These are phyloP conservation scores for Hermanozyma aechmeae DNA, from an alignment of 805 yeast species.

Conservation along the genomic window DNA sequence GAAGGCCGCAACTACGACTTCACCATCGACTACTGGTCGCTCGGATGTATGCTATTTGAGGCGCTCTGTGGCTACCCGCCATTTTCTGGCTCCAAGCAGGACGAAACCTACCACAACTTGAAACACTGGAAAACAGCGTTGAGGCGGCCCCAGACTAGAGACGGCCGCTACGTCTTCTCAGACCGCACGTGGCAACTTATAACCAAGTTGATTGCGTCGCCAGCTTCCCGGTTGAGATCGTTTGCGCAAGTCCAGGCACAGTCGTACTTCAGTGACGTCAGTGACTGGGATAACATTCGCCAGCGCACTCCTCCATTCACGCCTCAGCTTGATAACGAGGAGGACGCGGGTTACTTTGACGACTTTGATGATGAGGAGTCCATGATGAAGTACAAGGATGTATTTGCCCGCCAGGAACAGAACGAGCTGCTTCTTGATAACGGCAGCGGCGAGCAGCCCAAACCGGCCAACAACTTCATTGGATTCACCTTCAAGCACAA, in stretches of 20 bases:
- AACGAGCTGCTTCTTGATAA: conserved; percentile 69
- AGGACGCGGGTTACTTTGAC: conserved; percentile 98
- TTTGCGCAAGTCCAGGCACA: conserved; percentile 75
- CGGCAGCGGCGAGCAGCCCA: conserved; percentile 38
- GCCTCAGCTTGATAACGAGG: conserved; percentile 93
- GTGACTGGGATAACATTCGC: conserved; percentile 63
- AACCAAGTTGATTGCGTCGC: conserved; percentile 70
- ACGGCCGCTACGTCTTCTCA: conserved; percentile 85
- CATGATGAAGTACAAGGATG: conserved; percentile 97
- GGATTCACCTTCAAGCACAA: conserved; percentile 96
- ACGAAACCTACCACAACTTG: conserved; percentile 89
- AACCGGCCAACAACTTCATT: conserved; percentile 48
- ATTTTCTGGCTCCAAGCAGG: conserved; percentile 85
- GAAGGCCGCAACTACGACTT: conserved; percentile 91
- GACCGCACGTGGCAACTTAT: conserved; percentile 94
- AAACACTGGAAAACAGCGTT: conserved; percentile 87
- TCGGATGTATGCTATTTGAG: conserved; percentile 96
- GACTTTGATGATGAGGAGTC: conserved; percentile 94
- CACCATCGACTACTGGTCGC: conserved; percentile 97
- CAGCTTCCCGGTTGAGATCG: conserved; percentile 62
- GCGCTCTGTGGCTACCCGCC: conserved; percentile 97
- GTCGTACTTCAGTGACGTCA: conserved; percentile 73
- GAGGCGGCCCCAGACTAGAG: conserved; percentile 83
- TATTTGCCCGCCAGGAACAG: conserved; percentile 82
- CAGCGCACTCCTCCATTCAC: conserved; percentile 83